These are phyloP conservation scores for Thyridium curvatum DNA, from an alignment of 2,329 filamentous ascomycete species.

Conservation along the genomic window DNA sequence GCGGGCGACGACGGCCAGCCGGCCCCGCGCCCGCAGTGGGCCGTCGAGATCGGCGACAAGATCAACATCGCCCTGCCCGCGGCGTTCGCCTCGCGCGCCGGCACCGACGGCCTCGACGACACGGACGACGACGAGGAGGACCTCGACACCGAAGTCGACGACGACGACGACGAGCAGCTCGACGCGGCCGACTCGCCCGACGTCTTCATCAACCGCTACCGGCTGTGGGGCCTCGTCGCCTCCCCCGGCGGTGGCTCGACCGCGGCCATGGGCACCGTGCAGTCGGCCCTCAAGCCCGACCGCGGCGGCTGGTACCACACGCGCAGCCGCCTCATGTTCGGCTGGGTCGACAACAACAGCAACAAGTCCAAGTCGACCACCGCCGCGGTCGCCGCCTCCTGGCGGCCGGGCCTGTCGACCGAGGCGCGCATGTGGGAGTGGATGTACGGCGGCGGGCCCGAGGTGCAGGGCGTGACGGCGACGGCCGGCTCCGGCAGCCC, in stretches of 20 bases:
- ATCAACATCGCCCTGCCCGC: slow-evolving; percentile 37
- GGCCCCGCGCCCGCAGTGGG: slow-evolving; percentile 35
- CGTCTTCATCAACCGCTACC: slow-evolving; percentile 41
- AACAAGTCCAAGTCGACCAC: neutral
- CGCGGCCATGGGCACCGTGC: slow-evolving; percentile 42
- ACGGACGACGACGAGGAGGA: slow-evolving; percentile 19
- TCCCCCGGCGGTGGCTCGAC: slow-evolving; percentile 46
- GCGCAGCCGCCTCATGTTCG: slow-evolving; percentile 30
- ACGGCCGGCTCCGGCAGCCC: slow-evolving; percentile 10
- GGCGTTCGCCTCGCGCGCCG: slow-evolving; percentile 33
- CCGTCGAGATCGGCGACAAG: slow-evolving; percentile 35
- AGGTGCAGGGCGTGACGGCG: slow-evolving; percentile 33
- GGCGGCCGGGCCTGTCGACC: slow-evolving; percentile 31
- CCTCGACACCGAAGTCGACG: slow-evolving; percentile 16
- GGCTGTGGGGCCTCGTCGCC: slow-evolving; percentile 46
- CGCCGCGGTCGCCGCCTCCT: neutral
- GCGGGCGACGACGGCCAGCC: slow-evolving; percentile 10
- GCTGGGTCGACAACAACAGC: slow-evolving; percentile 13
- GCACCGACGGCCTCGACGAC: slow-evolving; percentile 19
- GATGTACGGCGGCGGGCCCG: slow-evolving; percentile 48
- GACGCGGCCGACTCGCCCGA: slow-evolving; percentile 28
- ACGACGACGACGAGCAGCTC: slow-evolving; percentile 19
- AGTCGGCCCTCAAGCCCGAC: slow-evolving; percentile 42
- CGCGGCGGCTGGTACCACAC: slow-evolving; percentile 29
- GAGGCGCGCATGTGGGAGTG: slow-evolving; percentile 51